phyloP scores from a whole-genome alignment of 345 rosid species.

The Aethionema arabicum region DNA sequence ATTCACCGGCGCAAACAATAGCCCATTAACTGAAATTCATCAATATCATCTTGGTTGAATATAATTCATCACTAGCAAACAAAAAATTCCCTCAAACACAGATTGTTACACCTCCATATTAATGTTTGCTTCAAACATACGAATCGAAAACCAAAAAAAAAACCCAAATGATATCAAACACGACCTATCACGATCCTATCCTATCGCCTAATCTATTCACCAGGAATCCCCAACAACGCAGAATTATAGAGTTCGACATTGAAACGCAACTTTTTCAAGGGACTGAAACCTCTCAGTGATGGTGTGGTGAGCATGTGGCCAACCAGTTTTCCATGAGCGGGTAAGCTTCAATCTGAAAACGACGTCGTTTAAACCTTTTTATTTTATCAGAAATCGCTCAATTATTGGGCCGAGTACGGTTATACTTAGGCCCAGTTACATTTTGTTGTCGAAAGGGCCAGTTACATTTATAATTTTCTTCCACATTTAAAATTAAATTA shows the following conservation, averaged over 20 bases:
- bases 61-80: background rate
- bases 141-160: slow-evolving; percentile 31
- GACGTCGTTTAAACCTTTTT: background rate
- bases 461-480: no score
- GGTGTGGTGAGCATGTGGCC: slow-evolving; percentile 39
- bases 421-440: slow-evolving; percentile 3
- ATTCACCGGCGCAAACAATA: slow-evolving; percentile 2
- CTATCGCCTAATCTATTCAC: background rate
- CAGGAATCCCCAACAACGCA: background rate
- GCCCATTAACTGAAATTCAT: slow-evolving; percentile 24
- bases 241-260: slow-evolving; percentile 8
- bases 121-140: slow-evolving; percentile 11
- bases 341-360: slow-evolving; percentile 26
- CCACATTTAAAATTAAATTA: no score
- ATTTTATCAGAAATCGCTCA: slow-evolving; percentile 7
- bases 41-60: slow-evolving; percentile 6
- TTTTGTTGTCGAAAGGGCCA: background rate
- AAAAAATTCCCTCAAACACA: background rate
- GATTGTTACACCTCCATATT: slow-evolving; percentile 6
- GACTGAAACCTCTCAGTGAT: background rate
- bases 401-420: background rate
- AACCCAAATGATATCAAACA: slow-evolving; percentile 14
- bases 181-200: background rate
- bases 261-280: background rate
- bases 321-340: slow-evolving; percentile 37